phyloP scores from a whole-genome alignment of 805 yeast species.

The Candida dendrica region DNA sequence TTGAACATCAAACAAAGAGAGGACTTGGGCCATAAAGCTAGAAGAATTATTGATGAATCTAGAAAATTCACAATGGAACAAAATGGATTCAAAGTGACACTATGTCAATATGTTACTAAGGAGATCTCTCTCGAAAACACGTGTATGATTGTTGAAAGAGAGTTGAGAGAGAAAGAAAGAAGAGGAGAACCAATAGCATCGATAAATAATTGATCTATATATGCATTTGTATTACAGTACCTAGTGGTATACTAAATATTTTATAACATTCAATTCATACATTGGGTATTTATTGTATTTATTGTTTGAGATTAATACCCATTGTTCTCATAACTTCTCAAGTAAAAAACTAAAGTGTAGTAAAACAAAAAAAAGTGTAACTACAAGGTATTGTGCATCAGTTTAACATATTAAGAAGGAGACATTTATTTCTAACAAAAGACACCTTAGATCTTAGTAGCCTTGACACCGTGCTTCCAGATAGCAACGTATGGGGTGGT shows the following conservation, averaged over 20 bases:
- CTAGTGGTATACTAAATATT: too few species aligned
- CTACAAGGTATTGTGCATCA: background rate
- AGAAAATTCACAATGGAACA: conserved; percentile 42
- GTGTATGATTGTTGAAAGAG: conserved; percentile 35
- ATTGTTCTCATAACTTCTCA: too few species aligned
- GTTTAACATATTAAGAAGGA: background rate
- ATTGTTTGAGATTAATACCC: too few species aligned
- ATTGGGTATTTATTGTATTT: too few species aligned
- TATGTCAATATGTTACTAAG: conserved; percentile 52
- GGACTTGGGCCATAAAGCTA: conserved; percentile 55
- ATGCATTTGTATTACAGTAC: too few species aligned
- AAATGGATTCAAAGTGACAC: conserved; percentile 34
- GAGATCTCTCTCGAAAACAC: conserved; percentile 67
- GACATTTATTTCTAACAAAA: background rate
- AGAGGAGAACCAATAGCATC: too few species aligned
- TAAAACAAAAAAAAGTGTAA: too few species aligned
- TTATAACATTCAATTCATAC: too few species aligned
- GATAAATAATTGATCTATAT: too few species aligned
- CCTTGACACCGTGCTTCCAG: conserved; percentile 98
- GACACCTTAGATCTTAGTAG: conserved; percentile 73
- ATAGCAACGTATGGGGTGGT: conserved; percentile 92
- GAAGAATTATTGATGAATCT: conserved; percentile 71
- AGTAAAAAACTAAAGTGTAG: too few species aligned
- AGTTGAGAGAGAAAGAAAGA: too few species aligned
- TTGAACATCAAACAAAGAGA: conserved; percentile 44